Evolutionary conservation across 805 yeast species (phyloP).

Genomic region (Cyberlindnera mycetangii): DNA sequence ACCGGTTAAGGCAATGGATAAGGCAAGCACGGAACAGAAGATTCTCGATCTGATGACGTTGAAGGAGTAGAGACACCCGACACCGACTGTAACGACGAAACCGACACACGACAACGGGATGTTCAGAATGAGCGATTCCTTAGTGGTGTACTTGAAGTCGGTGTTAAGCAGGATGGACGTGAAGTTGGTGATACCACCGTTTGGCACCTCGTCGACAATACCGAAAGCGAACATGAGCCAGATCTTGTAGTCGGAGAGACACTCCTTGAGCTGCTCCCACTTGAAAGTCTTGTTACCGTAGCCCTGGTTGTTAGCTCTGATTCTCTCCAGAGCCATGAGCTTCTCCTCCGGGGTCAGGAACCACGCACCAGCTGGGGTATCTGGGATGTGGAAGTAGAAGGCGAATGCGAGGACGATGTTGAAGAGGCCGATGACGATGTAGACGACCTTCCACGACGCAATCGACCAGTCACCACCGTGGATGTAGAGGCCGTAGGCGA

Average conservation of each 20-base stretch:
- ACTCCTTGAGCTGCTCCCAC: conserved; percentile 50
- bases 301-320: conserved; percentile 54
- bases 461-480: conserved; percentile 39
- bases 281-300: conserved; percentile 55
- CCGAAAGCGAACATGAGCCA: conserved; percentile 45
- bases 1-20: conserved; percentile 27
- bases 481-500: conserved; percentile 51
- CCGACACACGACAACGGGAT: conserved; percentile 36
- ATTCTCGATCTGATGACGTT: conserved; percentile 25
- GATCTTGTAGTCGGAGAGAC: conserved; percentile 45
- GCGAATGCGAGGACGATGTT: conserved; percentile 50
- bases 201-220: conserved; percentile 42
- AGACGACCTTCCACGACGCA: conserved; percentile 59
- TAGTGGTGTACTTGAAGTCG: conserved; percentile 14
- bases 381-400: conserved; percentile 51
- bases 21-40: conserved; percentile 23
- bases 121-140: conserved; percentile 24
- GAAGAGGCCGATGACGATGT: conserved; percentile 55
- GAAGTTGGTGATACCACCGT: conserved; percentile 43
- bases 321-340: conserved; percentile 47
- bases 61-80: conserved; percentile 25
- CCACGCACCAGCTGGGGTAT: conserved; percentile 50
- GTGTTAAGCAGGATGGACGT: conserved; percentile 19
- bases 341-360: conserved; percentile 45
- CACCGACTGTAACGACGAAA: conserved; percentile 26